These are phyloP conservation scores for Paragyromitra xinjiangensis DNA, from an alignment of 495 filamentous ascomycete species.

Conservation along the genomic window DNA sequence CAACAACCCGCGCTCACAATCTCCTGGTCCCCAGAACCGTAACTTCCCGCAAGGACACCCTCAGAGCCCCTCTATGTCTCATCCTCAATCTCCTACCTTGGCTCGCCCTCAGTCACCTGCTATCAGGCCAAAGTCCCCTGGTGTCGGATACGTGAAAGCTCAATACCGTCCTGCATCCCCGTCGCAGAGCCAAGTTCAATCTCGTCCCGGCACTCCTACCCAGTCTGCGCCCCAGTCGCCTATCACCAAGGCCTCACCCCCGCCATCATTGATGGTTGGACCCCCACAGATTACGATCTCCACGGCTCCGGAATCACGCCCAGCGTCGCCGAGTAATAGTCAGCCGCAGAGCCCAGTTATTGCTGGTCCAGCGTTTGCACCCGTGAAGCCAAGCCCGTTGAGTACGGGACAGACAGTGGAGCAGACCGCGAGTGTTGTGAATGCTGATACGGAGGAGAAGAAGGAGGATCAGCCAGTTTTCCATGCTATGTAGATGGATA, in stretches of 20 bases:
- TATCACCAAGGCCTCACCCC: slow-evolving; percentile 23
- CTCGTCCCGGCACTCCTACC: slow-evolving; percentile 31
- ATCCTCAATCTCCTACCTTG: slow-evolving; percentile 26
- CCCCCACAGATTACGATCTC: slow-evolving; percentile 53
- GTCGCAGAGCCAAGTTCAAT: slow-evolving; percentile 23
- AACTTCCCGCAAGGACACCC: slow-evolving; percentile 1
- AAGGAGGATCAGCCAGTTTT: slow-evolving; percentile 35
- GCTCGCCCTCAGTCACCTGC: slow-evolving; percentile 27
- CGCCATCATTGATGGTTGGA: slow-evolving; percentile 35
- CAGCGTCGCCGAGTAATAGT: background rate
- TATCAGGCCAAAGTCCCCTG: slow-evolving; percentile 26
- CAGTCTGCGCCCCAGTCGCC: slow-evolving; percentile 42
- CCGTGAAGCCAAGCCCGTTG: slow-evolving; percentile 48
- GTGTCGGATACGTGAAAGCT: slow-evolving; percentile 51
- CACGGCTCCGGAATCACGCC: slow-evolving; percentile 19
- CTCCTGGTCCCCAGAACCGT: background rate
- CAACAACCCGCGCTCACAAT: background rate
- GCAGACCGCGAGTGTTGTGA: slow-evolving; percentile 30
- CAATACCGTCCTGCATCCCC: slow-evolving; percentile 50
- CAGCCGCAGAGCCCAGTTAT: slow-evolving; percentile 39
- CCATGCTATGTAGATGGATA: slow-evolving; percentile 44
- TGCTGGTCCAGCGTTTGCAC: slow-evolving; percentile 36
- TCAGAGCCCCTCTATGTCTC: slow-evolving; percentile 14
- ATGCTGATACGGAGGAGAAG: slow-evolving; percentile 5
- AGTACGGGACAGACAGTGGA: slow-evolving; percentile 46